A percentile compares a stretch with the other conserved stretches of the same genome.
phyloP scores from a whole-genome alignment of 2,329 filamentous ascomycete genomes.

The Trichophyton verrucosum region DNA sequence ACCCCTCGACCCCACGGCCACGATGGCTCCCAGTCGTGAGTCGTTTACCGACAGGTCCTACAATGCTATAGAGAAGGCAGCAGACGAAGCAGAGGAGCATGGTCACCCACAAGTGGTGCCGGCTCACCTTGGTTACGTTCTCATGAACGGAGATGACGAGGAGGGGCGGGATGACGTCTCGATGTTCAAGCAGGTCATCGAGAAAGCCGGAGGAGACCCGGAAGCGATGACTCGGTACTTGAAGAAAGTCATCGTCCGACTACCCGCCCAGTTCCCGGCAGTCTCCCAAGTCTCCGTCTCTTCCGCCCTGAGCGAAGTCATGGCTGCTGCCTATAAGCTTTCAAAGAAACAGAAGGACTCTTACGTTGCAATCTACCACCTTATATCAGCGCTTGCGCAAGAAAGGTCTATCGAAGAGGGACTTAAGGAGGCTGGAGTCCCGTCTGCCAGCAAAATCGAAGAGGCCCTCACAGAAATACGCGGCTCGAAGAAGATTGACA shows the following conservation, averaged over 20 bases:
- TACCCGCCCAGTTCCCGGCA: constrained; percentile 81
- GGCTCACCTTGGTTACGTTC: constrained; percentile 62
- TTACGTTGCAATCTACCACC: constrained; percentile 86
- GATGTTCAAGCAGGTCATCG: constrained; percentile 89
- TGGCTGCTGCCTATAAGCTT: constrained; percentile 74
- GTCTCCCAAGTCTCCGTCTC: constrained; percentile 76
- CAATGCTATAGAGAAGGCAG: constrained; percentile 79
- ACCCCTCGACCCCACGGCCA: not conserved
- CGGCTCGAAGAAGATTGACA: constrained; percentile 86
- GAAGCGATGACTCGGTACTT: constrained; percentile 78
- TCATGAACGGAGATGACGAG: constrained; percentile 25
- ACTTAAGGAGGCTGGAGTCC: constrained; percentile 77
- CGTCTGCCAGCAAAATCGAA: constrained; percentile 80
- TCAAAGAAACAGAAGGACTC: constrained; percentile 97
- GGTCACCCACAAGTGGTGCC: constrained; percentile 82
- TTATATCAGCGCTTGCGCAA: constrained; percentile 75
- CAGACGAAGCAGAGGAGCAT: constrained; percentile 77
- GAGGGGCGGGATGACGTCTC: constrained; percentile 33
- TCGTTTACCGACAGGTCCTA: constrained; percentile 87
- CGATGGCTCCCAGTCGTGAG: constrained; percentile 21
- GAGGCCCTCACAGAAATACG: constrained; percentile 84
- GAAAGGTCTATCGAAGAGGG: constrained; percentile 61
- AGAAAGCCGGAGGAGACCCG: constrained; percentile 83
- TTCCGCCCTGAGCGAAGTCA: constrained; percentile 66
- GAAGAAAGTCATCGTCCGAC: constrained; percentile 80